Evolutionary conservation across 495 filamentous ascomycete genomes (phyloP).

Genomic region (Aspergillus homomorphus): DNA sequence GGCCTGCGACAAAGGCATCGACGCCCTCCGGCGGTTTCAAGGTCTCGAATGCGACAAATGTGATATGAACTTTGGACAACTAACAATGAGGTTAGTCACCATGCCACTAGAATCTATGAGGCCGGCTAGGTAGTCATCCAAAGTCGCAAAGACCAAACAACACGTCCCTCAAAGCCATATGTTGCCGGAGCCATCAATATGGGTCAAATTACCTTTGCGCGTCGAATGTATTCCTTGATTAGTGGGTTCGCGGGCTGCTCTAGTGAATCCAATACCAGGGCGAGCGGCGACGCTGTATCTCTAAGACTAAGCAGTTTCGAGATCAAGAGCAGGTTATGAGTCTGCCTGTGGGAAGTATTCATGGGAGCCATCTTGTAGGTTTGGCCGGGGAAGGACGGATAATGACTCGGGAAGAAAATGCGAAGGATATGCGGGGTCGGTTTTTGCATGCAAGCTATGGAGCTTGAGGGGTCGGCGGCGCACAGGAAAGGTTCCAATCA

Average conservation of each 20-base stretch:
- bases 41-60: constrained; percentile 78
- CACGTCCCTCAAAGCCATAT: no score
- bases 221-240: constrained; percentile 66
- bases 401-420: neutral
- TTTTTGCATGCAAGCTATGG: constrained; percentile 10
- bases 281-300: constrained; percentile 81
- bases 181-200: neutral
- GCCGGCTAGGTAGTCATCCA: no score
- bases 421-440: neutral
- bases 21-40: constrained; percentile 54
- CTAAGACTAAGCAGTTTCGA: constrained; percentile 76
- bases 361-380: constrained; percentile 30
- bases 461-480: constrained; percentile 22
- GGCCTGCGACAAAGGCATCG: constrained; percentile 62
- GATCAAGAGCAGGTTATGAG: constrained; percentile 82
- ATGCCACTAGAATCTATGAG: neutral
- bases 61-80: constrained; percentile 57
- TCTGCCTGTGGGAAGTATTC: constrained; percentile 64
- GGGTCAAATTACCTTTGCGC: constrained; percentile 59
- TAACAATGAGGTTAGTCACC: constrained; percentile 17
- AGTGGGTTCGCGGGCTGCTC: constrained; percentile 77
- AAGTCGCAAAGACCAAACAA: no score
- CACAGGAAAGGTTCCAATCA: constrained; percentile 23
- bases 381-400: neutral
- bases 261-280: constrained; percentile 76